Base-by-base conservation (phyloP, 202 grass and related monocot species). In the Bolboschoenoplectus hybrid region DNA sequence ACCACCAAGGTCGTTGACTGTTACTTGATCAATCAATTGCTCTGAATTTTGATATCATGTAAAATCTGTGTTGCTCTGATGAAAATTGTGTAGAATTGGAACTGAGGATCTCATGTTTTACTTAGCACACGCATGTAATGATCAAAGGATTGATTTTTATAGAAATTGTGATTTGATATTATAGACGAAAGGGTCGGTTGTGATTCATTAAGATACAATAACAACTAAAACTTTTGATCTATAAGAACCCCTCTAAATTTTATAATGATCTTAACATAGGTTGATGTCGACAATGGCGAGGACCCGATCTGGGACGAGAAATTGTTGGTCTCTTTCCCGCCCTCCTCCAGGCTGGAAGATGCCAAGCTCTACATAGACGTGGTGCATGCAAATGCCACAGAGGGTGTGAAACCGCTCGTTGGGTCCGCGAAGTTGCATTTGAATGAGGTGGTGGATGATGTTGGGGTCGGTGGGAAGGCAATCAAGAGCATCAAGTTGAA, bases 281-380 rank as follows among this genome's bases (percentile, higher is more conserved):
- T 91, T 10, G 84, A 86, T 74, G 35, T 82, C 5, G 84, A 88
- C 85, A 60, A 78, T 74, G 88, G 39, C 81, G 89, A 88, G 4
- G 67, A n/a, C 49, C 95, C 95, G 1, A 12, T 3, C 20, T 97
- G 95, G 95, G 90, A 97, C 66, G 88, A 97, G 70, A 93, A 93
- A 85, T 3, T 97, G 55, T 0, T 47, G 47, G 62, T 97, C 9
- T 88, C 89, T 7, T 83, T 97, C 4, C 85, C 92, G 0, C 89
- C 95, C 0, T 16, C 89, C 2, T 1, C 68, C 16, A 83, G 85
- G 70, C 60, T 88, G 49, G 81, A 90, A 2, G 92, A 93, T 10
- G 92, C 91, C 46, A 82, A 92, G 5, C 89, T 97, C 32, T 50
- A 79, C 88, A 3, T 97, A 85, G 92, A 97, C 88, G 85, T 97